Conservation (phyloP, 2,329 filamentous ascomycete genomes). For the Neonectria faginata region DNA sequence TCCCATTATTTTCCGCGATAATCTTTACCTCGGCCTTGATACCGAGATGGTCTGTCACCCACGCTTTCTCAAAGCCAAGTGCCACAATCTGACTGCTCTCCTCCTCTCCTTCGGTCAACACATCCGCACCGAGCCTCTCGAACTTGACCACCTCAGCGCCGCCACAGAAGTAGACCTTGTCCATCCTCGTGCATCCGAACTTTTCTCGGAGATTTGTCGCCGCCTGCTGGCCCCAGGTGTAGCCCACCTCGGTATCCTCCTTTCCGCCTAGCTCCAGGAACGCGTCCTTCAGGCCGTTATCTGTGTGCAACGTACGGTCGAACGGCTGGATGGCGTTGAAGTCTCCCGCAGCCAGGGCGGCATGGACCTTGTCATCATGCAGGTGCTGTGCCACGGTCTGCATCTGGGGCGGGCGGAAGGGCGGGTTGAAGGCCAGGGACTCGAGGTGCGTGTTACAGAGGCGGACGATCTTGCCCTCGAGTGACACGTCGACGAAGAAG, state of each 20-base stretch:
- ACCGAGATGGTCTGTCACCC: constrained; percentile 64
- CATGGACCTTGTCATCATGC: too few relatives aligned
- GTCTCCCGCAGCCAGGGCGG: too few relatives aligned
- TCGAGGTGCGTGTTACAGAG: too few relatives aligned
- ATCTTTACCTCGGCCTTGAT: constrained; percentile 31
- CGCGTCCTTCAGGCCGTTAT: constrained; percentile 45
- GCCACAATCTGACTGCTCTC: constrained; percentile 46
- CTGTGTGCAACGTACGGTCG: too few relatives aligned
- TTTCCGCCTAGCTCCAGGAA: constrained; percentile 63
- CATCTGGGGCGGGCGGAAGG: too few relatives aligned
- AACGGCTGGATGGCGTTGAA: too few relatives aligned
- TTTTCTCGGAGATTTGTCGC: constrained; percentile 52
- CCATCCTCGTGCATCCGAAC: constrained; percentile 66
- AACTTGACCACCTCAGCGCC: constrained; percentile 46
- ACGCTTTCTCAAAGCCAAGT: constrained; percentile 54
- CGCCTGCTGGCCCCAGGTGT: constrained; percentile 70
- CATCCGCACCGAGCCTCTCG: constrained; percentile 60
- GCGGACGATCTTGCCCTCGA: too few relatives aligned
- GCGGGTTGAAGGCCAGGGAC: too few relatives aligned
- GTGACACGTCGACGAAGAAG: too few relatives aligned
- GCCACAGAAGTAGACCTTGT: constrained; percentile 63
- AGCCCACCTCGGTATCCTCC: constrained; percentile 63
- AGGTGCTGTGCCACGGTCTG: too few relatives aligned
- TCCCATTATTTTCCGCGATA: constrained; percentile 4
- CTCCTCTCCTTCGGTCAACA: constrained; percentile 48